Evolutionary conservation across 306 rosid species (phyloP).

Genomic region (Citrullus colocynthis): DNA sequence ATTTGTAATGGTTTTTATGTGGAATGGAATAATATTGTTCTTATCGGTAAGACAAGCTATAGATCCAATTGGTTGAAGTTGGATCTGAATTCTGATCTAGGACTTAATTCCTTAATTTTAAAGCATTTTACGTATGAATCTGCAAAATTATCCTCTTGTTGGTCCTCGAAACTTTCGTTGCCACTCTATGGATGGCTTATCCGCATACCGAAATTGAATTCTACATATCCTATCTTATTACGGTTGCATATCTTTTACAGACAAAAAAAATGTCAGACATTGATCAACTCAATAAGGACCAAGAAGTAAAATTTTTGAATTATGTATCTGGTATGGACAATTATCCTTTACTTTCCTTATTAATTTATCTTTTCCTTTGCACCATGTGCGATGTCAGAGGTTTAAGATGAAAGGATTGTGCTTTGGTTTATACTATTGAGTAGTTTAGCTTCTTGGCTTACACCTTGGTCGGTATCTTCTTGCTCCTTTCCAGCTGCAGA

Average conservation of each 20-base stretch:
- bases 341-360: background rate
- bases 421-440: background rate
- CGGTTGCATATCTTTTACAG: slow-evolving; percentile 23
- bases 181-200: background rate
- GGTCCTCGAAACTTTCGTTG: background rate
- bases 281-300: slow-evolving; percentile 41
- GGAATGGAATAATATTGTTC: background rate
- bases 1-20: background rate
- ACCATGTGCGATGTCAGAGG: background rate
- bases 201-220: background rate
- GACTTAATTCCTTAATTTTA: background rate
- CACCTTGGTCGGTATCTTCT: background rate
- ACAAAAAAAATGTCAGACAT: slow-evolving; percentile 38
- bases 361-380: background rate
- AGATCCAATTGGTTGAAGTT: background rate
- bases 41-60: background rate
- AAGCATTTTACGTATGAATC: background rate
- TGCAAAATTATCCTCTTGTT: background rate
- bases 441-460: slow-evolving; percentile 2
- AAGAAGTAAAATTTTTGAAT: slow-evolving; percentile 55
- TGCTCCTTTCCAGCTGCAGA: slow-evolving; percentile 53
- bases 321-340: slow-evolving; percentile 46
- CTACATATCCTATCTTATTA: background rate
- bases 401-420: background rate
- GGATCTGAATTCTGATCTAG: background rate